Evolutionary conservation across 2,329 filamentous ascomycete genomes (phyloP).

Genomic region (Kalmusia sp.): DNA sequence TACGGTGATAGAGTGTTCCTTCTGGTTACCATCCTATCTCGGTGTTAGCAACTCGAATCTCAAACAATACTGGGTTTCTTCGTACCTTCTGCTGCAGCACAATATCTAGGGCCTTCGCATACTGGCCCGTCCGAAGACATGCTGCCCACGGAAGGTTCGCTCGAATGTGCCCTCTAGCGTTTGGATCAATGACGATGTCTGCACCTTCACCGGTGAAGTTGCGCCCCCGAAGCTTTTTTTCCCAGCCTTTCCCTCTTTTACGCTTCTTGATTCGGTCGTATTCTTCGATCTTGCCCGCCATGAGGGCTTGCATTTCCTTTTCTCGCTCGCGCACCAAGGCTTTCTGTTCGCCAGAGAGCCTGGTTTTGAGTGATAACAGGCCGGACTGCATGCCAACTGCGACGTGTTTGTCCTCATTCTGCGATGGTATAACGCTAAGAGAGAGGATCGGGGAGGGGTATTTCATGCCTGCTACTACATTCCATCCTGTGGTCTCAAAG

Average conservation of each 20-base stretch:
- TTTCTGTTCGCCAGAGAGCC: conserved; percentile 84
- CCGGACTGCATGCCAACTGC: conserved; percentile 95
- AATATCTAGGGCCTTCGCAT: conserved; percentile 77
- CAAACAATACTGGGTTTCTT: not conserved
- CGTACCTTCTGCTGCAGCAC: conserved; percentile 63
- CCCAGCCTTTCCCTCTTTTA: conserved; percentile 64
- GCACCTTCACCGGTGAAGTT: conserved; percentile 85
- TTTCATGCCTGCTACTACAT: conserved; percentile 92
- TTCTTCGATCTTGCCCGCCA: conserved; percentile 78
- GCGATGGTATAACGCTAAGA: conserved; percentile 74
- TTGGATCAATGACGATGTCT: conserved; percentile 85
- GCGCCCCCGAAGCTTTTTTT: conserved; percentile 70
- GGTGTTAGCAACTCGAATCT: not conserved
- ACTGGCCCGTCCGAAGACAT: conserved; percentile 79
- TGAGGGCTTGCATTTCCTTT: conserved; percentile 82
- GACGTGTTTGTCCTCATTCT: conserved; percentile 85
- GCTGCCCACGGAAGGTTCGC: conserved; percentile 79
- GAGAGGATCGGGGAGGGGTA: conserved; percentile 91
- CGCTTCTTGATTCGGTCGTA: conserved; percentile 77
- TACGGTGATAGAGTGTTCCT: conserved; percentile 69
- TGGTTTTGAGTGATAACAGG: conserved; percentile 86
- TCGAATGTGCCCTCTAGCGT: conserved; percentile 68
- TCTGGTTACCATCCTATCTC: conserved; percentile 34
- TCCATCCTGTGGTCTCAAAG: conserved; percentile 93
- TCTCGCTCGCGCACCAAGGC: conserved; percentile 76